A percentile compares a stretch with the other conserved stretches of the same genome.
phyloP scores from a whole-genome alignment of 2,329 filamentous ascomycete species.

The Penicillium vulpinum region DNA sequence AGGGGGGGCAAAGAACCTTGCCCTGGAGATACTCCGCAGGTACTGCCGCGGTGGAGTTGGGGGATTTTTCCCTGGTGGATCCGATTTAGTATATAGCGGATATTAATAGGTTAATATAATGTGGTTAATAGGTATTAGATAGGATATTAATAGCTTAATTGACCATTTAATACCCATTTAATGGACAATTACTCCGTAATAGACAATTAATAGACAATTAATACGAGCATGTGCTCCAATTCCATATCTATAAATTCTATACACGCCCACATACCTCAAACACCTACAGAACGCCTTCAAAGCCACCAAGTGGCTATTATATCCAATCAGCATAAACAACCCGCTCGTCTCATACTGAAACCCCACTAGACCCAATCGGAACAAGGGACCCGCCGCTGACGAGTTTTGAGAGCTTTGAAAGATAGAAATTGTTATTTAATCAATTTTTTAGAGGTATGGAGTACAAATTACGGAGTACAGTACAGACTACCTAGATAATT shows the following conservation, averaged over 20 bases:
- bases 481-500: too few relatives aligned
- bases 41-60: slow-evolving; percentile 9
- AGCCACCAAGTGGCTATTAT: neutral
- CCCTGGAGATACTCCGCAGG: slow-evolving; percentile 13
- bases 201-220: neutral
- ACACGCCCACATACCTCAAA: neutral
- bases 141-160: too few relatives aligned
- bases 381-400: slow-evolving; percentile 19
- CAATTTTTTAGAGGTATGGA: too few relatives aligned
- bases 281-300: neutral
- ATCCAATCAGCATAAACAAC: slow-evolving; percentile 5
- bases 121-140: too few relatives aligned
- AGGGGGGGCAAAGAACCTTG: neutral
- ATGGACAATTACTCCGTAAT: too few relatives aligned
- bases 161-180: too few relatives aligned
- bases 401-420: slow-evolving; percentile 9
- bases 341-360: slow-evolving; percentile 24
- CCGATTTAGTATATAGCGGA: neutral
- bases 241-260: neutral
- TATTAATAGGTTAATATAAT: neutral
- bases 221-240: neutral
- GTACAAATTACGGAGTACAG: too few relatives aligned
- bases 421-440: too few relatives aligned
- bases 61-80: neutral
- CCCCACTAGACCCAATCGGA: slow-evolving; percentile 16